A percentile compares a stretch with the other conserved stretches of the same genome.
Evolutionary conservation across 192 early-diverging fungal genomes (phyloP).

Genomic region (Coemansia sp.): DNA sequence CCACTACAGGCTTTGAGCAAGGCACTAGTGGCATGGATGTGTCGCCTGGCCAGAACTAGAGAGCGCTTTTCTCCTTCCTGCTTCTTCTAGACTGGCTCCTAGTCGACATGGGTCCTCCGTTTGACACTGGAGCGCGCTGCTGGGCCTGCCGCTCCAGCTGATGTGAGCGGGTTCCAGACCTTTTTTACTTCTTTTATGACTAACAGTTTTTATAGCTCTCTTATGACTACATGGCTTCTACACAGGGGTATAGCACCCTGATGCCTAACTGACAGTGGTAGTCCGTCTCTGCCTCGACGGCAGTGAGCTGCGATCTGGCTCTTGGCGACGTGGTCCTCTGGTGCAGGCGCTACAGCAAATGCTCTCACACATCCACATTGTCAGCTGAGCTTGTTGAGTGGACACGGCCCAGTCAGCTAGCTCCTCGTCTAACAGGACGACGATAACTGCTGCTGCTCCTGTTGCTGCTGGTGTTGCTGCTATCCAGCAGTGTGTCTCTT

Average conservation of each 20-base stretch:
- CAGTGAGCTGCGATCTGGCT: neutral
- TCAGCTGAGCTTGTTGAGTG: neutral
- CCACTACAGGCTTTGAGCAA: slow-evolving; percentile 7
- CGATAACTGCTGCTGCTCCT: neutral
- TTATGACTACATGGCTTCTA: slow-evolving; percentile 1
- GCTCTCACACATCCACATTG: neutral
- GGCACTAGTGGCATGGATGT: slow-evolving; percentile 13
- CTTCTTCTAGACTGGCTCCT: neutral
- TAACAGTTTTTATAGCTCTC: neutral
- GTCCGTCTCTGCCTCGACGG: neutral
- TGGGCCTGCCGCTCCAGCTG: neutral
- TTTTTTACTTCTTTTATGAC: neutral
- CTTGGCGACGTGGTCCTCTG: neutral
- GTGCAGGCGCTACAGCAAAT: neutral
- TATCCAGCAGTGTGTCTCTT: neutral
- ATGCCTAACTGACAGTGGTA: neutral
- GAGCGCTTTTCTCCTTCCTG: neutral
- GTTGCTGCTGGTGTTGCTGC: neutral
- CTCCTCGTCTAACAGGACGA: neutral
- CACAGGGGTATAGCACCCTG: neutral
- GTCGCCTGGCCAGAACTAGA: slow-evolving; percentile 9
- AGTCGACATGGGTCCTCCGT: neutral
- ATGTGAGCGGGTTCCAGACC: neutral
- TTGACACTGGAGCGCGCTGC: neutral
- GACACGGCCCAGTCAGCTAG: neutral